Base-by-base conservation (phyloP, 1,284 basidiomycete species). In the Rugosomyces carneus region DNA sequence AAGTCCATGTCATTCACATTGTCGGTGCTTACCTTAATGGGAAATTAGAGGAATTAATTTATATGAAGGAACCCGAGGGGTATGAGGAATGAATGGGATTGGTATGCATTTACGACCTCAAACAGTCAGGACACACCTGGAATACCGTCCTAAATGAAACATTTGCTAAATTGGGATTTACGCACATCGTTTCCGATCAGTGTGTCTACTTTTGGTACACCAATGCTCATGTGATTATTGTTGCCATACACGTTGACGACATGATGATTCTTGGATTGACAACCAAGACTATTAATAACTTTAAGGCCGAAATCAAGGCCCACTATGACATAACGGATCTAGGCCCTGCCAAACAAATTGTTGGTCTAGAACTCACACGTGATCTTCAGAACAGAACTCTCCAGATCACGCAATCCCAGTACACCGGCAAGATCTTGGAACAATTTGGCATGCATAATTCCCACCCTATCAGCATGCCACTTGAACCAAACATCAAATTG, bases 351-450 rank as follows among this genome's bases (percentile, higher is more conserved):
- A 51, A 50, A 13, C 65, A 58, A 53, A 49, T 70, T 16, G 57
- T 71, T 1, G 65, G 67, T 1, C 56, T 69, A 21, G 54, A 64
- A 37, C 50, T 71, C 43, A 50, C 42, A 1, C 55, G 62, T 40
- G n/a, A n/a, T n/a, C 39, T 51, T 9, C 27, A 42, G 3, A 44
- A 42, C 5, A 44, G 60, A 1, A 61, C 59, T 1, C 55, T 69
- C 21, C 48, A 53, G 13, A 21, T 61, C 0, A 44, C n/a, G 44
- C 48, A 51, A 20, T 15, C 27, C 8, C 44, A 43, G 0, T 61
- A 61, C 38, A 35, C 60, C 9, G 13, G 26, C 5, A 36, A 42
- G 6, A 56, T 56, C 40, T 50, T 53, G 8, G 49, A 56, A 23
- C 24, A 49, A 8, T 26, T 26, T 26, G 5, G 24, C 24, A 26